These are phyloP conservation scores for Ophiosphaerella narmari DNA, from an alignment of 2,329 filamentous ascomycete genomes.

Conservation along the genomic window DNA sequence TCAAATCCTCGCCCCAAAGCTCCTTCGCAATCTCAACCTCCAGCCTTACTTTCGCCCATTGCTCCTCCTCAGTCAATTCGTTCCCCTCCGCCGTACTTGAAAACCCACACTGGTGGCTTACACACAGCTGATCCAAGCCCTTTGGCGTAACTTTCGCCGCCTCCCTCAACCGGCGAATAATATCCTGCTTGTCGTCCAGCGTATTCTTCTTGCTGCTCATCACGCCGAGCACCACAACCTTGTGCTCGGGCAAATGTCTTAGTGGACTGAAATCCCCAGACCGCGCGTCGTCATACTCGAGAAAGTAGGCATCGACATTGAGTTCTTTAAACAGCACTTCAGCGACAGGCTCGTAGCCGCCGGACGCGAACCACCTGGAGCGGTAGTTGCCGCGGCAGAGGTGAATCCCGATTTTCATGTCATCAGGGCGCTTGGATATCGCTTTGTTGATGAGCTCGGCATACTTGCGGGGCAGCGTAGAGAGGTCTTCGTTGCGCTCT, in stretches of 20 bases:
- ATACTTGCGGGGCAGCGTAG: slow-evolving; percentile 57
- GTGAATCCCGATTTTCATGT: slow-evolving; percentile 63
- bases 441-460: slow-evolving; percentile 60
- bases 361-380: slow-evolving; percentile 62
- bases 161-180: slow-evolving; percentile 44
- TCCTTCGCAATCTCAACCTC: slow-evolving; percentile 63
- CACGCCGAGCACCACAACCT: slow-evolving; percentile 61
- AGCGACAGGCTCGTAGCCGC: slow-evolving; percentile 63
- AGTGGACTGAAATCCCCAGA: slow-evolving; percentile 61
- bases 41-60: slow-evolving; percentile 62
- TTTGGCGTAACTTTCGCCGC: slow-evolving; percentile 53
- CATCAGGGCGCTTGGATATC: slow-evolving; percentile 56
- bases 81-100: slow-evolving; percentile 63
- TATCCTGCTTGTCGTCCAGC: slow-evolving; percentile 56
- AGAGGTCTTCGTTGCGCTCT: slow-evolving; percentile 57
- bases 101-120: slow-evolving; percentile 64
- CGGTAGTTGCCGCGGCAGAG: slow-evolving; percentile 63
- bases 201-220: slow-evolving; percentile 63
- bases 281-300: slow-evolving; percentile 63
- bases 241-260: slow-evolving; percentile 58
- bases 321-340: slow-evolving; percentile 62
- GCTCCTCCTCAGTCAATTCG: slow-evolving; percentile 60
- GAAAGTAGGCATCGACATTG: slow-evolving; percentile 63
- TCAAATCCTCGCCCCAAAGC: slow-evolving; percentile 59
- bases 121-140: slow-evolving; percentile 60